A percentile compares a stretch with the other conserved stretches of the same genome.
phyloP scores from a whole-genome alignment of 257 asterid genomes.

The Lycium barbarum region DNA sequence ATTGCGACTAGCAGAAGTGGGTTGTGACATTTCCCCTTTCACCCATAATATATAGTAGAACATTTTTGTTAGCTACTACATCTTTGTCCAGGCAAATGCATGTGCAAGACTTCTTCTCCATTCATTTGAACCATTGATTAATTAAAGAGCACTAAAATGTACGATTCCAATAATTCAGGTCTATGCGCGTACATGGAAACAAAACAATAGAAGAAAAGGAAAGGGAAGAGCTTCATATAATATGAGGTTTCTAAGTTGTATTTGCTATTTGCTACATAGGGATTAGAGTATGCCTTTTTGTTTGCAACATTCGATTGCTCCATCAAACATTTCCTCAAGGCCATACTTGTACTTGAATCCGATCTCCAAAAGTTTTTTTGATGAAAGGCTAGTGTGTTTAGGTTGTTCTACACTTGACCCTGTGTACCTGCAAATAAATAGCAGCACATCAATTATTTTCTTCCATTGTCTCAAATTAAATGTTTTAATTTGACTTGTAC shows the following conservation, averaged over 20 bases:
- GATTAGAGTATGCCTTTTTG: slow-evolving; percentile 41
- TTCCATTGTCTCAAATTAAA: not conserved
- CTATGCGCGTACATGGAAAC: not conserved
- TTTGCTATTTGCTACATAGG: not conserved
- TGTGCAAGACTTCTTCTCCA: too few species aligned
- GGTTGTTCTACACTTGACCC: slow-evolving; percentile 43
- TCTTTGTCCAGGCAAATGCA: too few species aligned
- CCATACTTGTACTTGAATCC: slow-evolving; percentile 63
- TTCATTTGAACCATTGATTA: too few species aligned
- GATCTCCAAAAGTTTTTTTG: slow-evolving; percentile 49
- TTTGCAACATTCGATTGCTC: slow-evolving; percentile 54
- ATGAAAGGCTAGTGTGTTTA: slow-evolving; percentile 46
- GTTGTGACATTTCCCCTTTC: too few species aligned
- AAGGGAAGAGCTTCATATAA: not conserved
- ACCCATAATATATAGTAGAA: too few species aligned
- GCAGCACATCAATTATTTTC: not conserved
- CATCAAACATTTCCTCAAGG: slow-evolving; percentile 66
- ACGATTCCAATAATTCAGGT: too few species aligned
- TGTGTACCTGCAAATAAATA: slow-evolving; percentile 9
- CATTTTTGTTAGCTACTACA: too few species aligned
- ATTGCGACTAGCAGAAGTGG: too few species aligned
- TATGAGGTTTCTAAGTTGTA: not conserved
- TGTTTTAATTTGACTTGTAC: not conserved
- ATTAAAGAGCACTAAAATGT: too few species aligned
- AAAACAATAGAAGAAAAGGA: not conserved